Evolutionary conservation across 1,284 basidiomycete genomes (phyloP).

Genomic region (Pyrrhoderma noxium): DNA sequence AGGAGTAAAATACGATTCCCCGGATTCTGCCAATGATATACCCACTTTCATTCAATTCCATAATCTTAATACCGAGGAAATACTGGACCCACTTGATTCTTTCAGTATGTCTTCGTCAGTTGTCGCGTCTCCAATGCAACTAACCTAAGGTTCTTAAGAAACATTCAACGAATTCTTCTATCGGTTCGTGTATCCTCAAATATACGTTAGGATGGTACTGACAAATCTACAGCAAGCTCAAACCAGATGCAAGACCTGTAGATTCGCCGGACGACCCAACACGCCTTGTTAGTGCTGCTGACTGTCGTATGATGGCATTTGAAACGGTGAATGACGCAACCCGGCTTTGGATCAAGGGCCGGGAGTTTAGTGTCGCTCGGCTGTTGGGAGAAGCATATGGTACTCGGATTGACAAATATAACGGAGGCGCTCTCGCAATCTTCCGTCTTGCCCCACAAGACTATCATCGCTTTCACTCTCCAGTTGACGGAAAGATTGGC

Average conservation of each 20-base stretch:
- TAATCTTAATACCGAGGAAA: conserved; percentile 75
- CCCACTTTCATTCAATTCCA: conserved; percentile 88
- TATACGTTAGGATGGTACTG: conserved; percentile 9
- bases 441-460: conserved; percentile 94
- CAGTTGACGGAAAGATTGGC: conserved; percentile 81
- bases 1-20: conserved; percentile 87
- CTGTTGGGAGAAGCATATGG: conserved; percentile 79
- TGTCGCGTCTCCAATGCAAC: neutral
- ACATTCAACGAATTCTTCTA: conserved; percentile 92
- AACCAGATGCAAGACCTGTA: conserved; percentile 72
- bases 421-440: conserved; percentile 74
- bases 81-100: conserved; percentile 73
- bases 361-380: conserved; percentile 78
- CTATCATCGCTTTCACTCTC: conserved; percentile 95
- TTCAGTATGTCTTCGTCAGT: conserved; percentile 53
- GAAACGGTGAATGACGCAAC: conserved; percentile 82
- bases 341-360: conserved; percentile 93
- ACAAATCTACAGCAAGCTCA: conserved; percentile 65
- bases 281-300: conserved; percentile 81
- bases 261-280: conserved; percentile 67
- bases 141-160: conserved; percentile 37
- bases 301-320: conserved; percentile 94
- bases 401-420: conserved; percentile 59
- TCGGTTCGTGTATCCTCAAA: conserved; percentile 31
- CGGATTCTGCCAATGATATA: conserved; percentile 81